These are phyloP conservation scores for Chlorella sp. DNA, from an alignment of 139 green algal species.

Conservation along the genomic window DNA sequence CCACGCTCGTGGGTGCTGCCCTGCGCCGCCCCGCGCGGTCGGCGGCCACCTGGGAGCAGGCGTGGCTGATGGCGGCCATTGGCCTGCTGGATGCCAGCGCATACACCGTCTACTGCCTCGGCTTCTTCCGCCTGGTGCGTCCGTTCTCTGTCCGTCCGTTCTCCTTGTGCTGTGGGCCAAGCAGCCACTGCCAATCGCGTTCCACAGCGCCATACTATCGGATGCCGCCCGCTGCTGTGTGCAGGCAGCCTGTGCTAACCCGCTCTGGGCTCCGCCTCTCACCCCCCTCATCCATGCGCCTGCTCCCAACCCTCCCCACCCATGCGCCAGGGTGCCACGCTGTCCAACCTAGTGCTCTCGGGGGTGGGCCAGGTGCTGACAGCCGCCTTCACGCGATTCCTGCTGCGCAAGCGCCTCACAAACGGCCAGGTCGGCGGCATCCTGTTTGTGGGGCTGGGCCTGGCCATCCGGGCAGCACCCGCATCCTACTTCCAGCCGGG, in stretches of 20 bases:
- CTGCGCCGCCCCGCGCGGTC: background rate
- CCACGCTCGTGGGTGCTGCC: conserved; percentile 35
- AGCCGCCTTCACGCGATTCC: conserved; percentile 32
- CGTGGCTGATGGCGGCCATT: conserved; percentile 44
- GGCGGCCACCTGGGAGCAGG: conserved; percentile 16
- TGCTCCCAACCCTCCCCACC: background rate
- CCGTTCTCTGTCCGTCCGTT: no score
- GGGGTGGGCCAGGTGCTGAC: conserved; percentile 56
- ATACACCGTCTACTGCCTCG: conserved; percentile 51
- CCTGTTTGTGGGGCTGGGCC: conserved; percentile 36
- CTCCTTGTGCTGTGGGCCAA: no score
- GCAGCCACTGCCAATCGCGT: no score
- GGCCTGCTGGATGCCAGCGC: conserved; percentile 49
- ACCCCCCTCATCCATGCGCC: background rate
- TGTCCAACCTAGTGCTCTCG: conserved; percentile 51
- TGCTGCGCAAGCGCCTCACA: conserved; percentile 41
- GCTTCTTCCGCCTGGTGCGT: background rate
- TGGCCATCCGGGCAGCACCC: conserved; percentile 39
- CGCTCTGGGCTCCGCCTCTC: no score
- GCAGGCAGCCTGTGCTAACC: no score
- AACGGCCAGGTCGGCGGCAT: conserved; percentile 38
- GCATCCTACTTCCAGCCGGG: background rate
- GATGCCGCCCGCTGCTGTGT: no score
- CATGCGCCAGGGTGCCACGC: conserved; percentile 26
- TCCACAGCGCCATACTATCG: no score